phyloP scores from a whole-genome alignment of 495 filamentous ascomycete species.

The Aspergillus ostianus region DNA sequence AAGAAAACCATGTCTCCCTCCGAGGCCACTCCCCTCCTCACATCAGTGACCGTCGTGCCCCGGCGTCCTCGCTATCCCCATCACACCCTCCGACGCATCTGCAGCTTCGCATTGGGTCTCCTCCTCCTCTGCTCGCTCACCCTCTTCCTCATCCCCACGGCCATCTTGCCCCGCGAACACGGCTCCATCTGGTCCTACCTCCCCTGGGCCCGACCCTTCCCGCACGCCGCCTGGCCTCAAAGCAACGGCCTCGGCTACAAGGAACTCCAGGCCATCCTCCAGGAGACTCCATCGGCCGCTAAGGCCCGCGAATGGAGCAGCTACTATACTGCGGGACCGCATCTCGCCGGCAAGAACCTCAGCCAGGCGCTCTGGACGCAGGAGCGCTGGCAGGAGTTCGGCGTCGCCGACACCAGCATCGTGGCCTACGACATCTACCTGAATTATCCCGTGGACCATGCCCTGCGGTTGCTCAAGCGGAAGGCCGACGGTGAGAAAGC shows the following conservation, averaged over 20 bases:
- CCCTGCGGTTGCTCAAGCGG: slow-evolving; percentile 72
- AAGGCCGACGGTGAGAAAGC: slow-evolving; percentile 16
- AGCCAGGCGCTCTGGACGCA: slow-evolving; percentile 86
- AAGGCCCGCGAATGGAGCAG: slow-evolving; percentile 78
- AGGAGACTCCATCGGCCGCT: slow-evolving; percentile 65
- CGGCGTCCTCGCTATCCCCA: slow-evolving; percentile 65
- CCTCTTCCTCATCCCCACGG: slow-evolving; percentile 57
- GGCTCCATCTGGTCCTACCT: slow-evolving; percentile 43
- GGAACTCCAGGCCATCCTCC: slow-evolving; percentile 67
- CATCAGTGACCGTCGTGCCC: slow-evolving; percentile 34
- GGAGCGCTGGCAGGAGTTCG: slow-evolving; percentile 81
- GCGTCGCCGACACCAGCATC: slow-evolving; percentile 67
- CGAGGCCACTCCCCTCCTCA: slow-evolving; percentile 42
- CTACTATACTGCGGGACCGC: slow-evolving; percentile 87
- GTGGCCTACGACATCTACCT: slow-evolving; percentile 85
- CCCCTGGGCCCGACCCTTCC: slow-evolving; percentile 40
- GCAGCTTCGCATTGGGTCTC: slow-evolving; percentile 59
- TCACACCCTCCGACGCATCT: slow-evolving; percentile 66
- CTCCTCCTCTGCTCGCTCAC: slow-evolving; percentile 58
- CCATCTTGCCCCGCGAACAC: slow-evolving; percentile 33
- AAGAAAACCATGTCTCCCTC: slow-evolving; percentile 35
- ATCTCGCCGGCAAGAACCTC: slow-evolving; percentile 86
- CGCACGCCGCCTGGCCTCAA: slow-evolving; percentile 41
- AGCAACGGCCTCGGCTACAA: slow-evolving; percentile 57
- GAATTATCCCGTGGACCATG: slow-evolving; percentile 82